Evolutionary conservation across 148 eudicot genomes (phyloP), one percentile per base, ranked within the genome.

Genomic region (Silene conica): DNA sequence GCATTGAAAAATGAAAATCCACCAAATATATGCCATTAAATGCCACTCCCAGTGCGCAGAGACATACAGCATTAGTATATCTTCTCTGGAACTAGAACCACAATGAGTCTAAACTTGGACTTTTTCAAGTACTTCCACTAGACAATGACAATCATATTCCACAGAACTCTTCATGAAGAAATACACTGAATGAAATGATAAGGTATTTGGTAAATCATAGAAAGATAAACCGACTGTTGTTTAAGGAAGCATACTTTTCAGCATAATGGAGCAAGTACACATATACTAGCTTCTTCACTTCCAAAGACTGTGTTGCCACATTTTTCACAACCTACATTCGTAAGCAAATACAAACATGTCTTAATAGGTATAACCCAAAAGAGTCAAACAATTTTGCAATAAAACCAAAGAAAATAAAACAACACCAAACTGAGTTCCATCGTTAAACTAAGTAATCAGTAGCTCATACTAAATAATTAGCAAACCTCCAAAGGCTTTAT

Each of bases 221-320:
- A 65, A 58, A 73, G 18, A 20, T 23, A 43, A 45, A 3, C 8
- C 18, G 13, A 26, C 7, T 22, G 71, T 72, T 58, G 78, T 65
- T 76, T 14, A 66, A 45, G 28, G 34, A 23, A 46, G 70, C 98
- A 72, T 92, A 90, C 99, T 89, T 96, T 82, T 96, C 97, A 79
- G 99, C 99, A 69, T 96, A 96, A 76, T 96, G 97, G 80, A 92
- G 82, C 70, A 96, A 81, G 86, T 92, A 96, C 80, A 92, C 81
- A 85, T 96, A 96, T 63, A 90, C 99, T 80, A 96, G 92, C 92
- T 96, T 96, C 96, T 96, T 96, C 69, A 92, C 94, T 87, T 96
- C 97, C 79, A 92, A 70, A 12, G 99, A 87, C 69, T 90, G 97
- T 43, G 99, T 85, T 21, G 97, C 99, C 70, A 96, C 99, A 73